Evolutionary conservation across 495 filamentous ascomycete species (phyloP).

Genomic region (Massariosphaeria phaeospora): DNA sequence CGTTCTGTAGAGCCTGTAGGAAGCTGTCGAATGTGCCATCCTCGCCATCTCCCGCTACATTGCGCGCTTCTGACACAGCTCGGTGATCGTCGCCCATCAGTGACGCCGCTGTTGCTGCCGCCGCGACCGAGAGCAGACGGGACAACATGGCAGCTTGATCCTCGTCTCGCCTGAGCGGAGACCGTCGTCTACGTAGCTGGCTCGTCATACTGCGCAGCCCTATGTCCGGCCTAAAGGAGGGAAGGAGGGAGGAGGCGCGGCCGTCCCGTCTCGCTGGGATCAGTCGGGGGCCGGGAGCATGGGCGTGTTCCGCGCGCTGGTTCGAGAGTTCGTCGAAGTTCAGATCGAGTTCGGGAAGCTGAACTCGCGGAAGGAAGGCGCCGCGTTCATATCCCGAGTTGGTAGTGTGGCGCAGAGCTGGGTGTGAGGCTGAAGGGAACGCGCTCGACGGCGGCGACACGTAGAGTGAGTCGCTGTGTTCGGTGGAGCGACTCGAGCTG

Average conservation of each 20-base stretch:
- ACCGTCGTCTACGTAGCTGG: constrained; percentile 39
- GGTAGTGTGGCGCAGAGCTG: constrained; percentile 17
- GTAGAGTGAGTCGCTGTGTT: constrained; percentile 19
- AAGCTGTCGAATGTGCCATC: constrained; percentile 47
- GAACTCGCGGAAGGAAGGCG: constrained; percentile 21
- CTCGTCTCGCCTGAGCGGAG: constrained; percentile 38
- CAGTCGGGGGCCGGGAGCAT: constrained; percentile 9
- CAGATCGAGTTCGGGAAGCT: constrained; percentile 33
- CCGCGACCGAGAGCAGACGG: constrained; percentile 44
- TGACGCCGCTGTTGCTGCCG: constrained; percentile 46
- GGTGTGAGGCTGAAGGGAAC: constrained; percentile 16
- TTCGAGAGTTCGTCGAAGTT: constrained; percentile 32
- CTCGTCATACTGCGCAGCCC: constrained; percentile 39
- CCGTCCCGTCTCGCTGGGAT: constrained; percentile 16
- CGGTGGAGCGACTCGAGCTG: constrained; percentile 10
- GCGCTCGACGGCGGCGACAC: constrained; percentile 11
- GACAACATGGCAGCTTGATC: constrained; percentile 46
- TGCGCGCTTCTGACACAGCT: constrained; percentile 40
- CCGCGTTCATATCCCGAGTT: constrained; percentile 20
- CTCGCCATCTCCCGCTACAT: constrained; percentile 38
- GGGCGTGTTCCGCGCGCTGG: constrained; percentile 3
- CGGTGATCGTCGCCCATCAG: constrained; percentile 44
- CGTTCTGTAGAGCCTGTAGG: constrained; percentile 44
- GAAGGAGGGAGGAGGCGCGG: constrained; percentile 25
- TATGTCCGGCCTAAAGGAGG: constrained; percentile 36